A percentile compares a stretch with the other conserved stretches of the same genome.
Evolutionary conservation across 306 rosid genomes (phyloP).

Genomic region (Sicyos baderoa): DNA sequence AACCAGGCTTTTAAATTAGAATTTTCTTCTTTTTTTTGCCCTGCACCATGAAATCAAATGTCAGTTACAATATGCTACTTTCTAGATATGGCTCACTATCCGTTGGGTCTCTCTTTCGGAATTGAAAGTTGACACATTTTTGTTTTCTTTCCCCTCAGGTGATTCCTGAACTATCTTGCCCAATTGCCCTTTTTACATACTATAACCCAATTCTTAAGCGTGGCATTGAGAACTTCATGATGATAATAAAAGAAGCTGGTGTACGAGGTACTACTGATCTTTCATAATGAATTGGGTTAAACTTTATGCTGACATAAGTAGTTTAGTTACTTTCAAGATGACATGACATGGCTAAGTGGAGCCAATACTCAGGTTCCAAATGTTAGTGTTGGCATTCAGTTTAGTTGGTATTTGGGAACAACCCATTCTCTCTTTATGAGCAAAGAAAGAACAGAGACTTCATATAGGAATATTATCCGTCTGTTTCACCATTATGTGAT

Average conservation of each 20-base stretch:
- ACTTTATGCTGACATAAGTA: not conserved
- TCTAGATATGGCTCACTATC: not conserved
- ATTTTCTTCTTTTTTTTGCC: not conserved
- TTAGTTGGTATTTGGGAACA: not conserved
- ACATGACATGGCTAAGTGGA: not conserved
- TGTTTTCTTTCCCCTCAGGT: conserved; percentile 54
- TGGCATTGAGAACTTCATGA: conserved; percentile 64
- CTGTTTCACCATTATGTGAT: not conserved
- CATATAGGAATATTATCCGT: not conserved
- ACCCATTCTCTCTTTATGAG: not conserved
- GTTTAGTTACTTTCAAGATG: not conserved
- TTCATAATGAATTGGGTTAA: conserved; percentile 23
- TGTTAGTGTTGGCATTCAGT: not conserved
- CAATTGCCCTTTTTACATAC: conserved; percentile 73
- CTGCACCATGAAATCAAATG: not conserved
- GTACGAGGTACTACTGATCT: conserved; percentile 44
- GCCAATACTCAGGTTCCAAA: not conserved
- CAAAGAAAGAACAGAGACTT: not conserved
- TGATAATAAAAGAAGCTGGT: conserved; percentile 53
- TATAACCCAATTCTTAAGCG: conserved; percentile 50
- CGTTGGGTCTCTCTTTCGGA: not conserved
- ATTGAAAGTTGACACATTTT: not conserved
- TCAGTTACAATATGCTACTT: not conserved
- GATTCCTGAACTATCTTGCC: conserved; percentile 72
- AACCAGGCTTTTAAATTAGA: not conserved